A percentile compares a stretch with the other conserved stretches of the same genome.
phyloP scores from a whole-genome alignment of 2,329 filamentous ascomycete species.

The Pseudogymnoascus sp. region DNA sequence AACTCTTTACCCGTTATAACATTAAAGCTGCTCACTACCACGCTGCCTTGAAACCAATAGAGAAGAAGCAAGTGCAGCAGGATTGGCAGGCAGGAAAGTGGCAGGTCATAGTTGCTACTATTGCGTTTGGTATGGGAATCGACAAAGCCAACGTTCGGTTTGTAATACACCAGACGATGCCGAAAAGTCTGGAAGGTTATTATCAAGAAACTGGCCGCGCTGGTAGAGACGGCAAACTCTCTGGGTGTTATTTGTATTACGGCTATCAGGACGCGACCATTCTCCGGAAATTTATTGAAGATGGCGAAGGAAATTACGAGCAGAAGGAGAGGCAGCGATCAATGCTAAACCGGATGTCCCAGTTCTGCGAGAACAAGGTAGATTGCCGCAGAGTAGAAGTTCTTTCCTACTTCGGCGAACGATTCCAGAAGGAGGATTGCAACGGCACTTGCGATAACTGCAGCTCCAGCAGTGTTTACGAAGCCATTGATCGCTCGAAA shows the following conservation, averaged over 20 bases:
- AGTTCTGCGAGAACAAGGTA: conserved; percentile 81
- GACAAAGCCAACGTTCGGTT: conserved; percentile 96
- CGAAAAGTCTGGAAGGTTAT: conserved; percentile 94
- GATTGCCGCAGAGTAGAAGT: conserved; percentile 86
- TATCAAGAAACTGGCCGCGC: conserved; percentile 97
- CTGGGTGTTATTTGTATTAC: conserved; percentile 87
- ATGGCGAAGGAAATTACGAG: conserved; percentile 66
- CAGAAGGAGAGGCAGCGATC: conserved; percentile 77
- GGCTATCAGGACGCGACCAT: conserved; percentile 67
- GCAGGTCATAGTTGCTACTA: conserved; percentile 93
- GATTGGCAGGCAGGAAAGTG: conserved; percentile 73
- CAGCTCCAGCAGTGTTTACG: conserved; percentile 61
- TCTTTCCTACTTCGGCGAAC: conserved; percentile 88
- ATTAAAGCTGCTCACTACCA: conserved; percentile 83
- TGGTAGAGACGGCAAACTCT: conserved; percentile 79
- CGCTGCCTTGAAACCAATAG: conserved; percentile 61
- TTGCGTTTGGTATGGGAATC: conserved; percentile 99
- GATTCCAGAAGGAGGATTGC: conserved; percentile 66
- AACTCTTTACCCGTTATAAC: conserved; percentile 50
- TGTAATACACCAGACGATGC: conserved; percentile 86
- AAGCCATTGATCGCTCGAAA: conserved; percentile 67
- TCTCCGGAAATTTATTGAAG: conserved; percentile 72
- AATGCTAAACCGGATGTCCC: conserved; percentile 78
- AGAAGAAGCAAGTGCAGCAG: conserved; percentile 65
- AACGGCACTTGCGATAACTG: conserved; percentile 82